Evolutionary conservation across 73 alveolate genomes (phyloP), one percentile per base, ranked within the genome.

Genomic region (Blepharisma japonicum): DNA sequence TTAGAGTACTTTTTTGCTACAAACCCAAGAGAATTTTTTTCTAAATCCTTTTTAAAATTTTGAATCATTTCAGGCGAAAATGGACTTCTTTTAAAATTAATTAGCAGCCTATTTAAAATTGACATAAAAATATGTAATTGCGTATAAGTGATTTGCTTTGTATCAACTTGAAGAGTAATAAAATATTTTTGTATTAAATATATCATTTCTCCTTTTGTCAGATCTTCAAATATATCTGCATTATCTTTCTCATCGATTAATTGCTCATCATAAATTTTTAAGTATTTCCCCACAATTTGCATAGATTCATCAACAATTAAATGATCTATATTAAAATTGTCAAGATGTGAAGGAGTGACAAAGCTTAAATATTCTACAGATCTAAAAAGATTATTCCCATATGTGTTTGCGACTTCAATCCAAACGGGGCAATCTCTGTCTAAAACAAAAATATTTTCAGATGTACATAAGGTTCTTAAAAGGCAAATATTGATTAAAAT

Each of bases 321-420:
- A 32, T 32, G 42, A 3, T 32, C 3, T 32, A 32, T 32, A 32
- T 32, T 32, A 32, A 32, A 32, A 1, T 3, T 32, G 3, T 32
- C 42, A 32, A 61, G 14, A 61, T 20, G 74, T 5, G 5, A 2
- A 9, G 14, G 14, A 39, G 18, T 14, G 3, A 61, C 47, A 25
- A 14, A 61, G 46, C 23, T 14, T 25, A 61, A 25, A 25, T 61
- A 61, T 20, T 25, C 74, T 39, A 61, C 18, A 9, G 74, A 61
- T 9, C 23, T 11, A 61, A 14, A 61, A 14, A 61, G 74, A 61
- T 2, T 8, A 25, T 61, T 61, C 2, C 23, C 47, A 39, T 14
- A 61, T 14, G 50, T 61, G 5, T 61, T 61, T 61, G 74, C 74
- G 1, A 61, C 48, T 61, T 61, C 74, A 9, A 61, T 61, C 14